A percentile compares a stretch with the other conserved stretches of the same genome.
Evolutionary conservation across 1,284 basidiomycete species (phyloP).

Genomic region (Fomitopsis palustris): DNA sequence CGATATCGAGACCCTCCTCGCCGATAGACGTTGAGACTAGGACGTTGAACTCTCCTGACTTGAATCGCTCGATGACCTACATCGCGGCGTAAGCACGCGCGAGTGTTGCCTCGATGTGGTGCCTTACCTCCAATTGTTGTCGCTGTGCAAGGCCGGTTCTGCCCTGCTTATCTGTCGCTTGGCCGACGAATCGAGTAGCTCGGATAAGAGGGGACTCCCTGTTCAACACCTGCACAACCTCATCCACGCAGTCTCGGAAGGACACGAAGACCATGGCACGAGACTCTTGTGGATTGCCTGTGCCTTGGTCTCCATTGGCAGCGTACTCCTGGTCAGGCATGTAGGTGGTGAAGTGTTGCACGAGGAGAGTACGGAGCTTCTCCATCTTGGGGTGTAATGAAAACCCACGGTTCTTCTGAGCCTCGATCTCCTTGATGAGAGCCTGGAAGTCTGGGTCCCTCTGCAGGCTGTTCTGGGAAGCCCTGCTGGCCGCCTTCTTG

Average conservation of each 20-base stretch:
- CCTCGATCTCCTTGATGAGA: constrained; percentile 62
- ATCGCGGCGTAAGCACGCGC: constrained; percentile 6
- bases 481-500: constrained; percentile 37
- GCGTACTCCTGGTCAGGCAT: constrained; percentile 48
- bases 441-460: constrained; percentile 59
- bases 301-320: constrained; percentile 22
- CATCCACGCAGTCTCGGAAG: constrained; percentile 86
- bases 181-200: constrained; percentile 87
- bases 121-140: constrained; percentile 80
- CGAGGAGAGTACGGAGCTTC: constrained; percentile 68
- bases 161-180: constrained; percentile 82
- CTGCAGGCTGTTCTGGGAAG: constrained; percentile 37
- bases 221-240: constrained; percentile 81
- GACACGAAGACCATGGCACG: constrained; percentile 97
- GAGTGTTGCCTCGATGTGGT: background rate
- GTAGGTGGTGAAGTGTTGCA: constrained; percentile 76
- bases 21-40: constrained; percentile 97
- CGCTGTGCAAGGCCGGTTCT: constrained; percentile 89
- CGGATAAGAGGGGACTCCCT: constrained; percentile 71
- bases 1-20: constrained; percentile 99
- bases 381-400: constrained; percentile 92
- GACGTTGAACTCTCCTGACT: constrained; percentile 85
- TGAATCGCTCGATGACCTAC: constrained; percentile 84
- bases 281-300: constrained; percentile 40
- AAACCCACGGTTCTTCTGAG: constrained; percentile 50